Evolutionary conservation across 768 basidiomycete species (phyloP).

Genomic region (Lactarius pseudohatsudake): DNA sequence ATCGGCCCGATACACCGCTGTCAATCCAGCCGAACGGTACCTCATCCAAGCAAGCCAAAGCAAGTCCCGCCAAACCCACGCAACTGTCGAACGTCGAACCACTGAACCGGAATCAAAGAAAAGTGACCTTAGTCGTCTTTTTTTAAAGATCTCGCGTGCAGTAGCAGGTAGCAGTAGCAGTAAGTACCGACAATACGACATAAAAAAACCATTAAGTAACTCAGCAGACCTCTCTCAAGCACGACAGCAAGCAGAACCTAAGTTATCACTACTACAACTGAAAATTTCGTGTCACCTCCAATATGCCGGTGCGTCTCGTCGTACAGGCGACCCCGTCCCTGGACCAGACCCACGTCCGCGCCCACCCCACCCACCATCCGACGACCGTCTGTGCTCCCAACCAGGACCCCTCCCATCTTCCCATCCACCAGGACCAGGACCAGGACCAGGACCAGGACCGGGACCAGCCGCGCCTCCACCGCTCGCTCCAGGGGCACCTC

Average conservation of each 20-base stretch:
- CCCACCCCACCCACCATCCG: conserved; percentile 17
- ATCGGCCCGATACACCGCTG: neutral
- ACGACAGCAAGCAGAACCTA: neutral
- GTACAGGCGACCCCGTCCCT: conserved; percentile 12
- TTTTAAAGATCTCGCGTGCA: no score
- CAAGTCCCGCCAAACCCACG: neutral
- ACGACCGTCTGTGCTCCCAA: conserved; percentile 12
- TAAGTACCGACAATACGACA: neutral
- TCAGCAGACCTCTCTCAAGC: neutral
- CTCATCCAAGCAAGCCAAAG: neutral
- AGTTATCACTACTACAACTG: neutral
- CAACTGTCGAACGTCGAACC: no score
- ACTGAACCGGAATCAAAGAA: no score
- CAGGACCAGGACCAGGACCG: neutral
- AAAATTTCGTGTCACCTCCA: conserved; percentile 10
- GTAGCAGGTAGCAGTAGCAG: neutral
- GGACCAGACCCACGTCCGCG: conserved; percentile 13
- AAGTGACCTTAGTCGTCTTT: no score
- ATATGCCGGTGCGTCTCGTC: conserved; percentile 12
- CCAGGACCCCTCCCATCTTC: conserved; percentile 5
- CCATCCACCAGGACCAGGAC: neutral
- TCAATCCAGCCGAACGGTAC: neutral
- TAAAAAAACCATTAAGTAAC: neutral
- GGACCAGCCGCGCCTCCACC: conserved; percentile 2
- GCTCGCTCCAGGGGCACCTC: conserved; percentile 3